Evolutionary conservation across 306 rosid species (phyloP).

Genomic region (Urtica urens): DNA sequence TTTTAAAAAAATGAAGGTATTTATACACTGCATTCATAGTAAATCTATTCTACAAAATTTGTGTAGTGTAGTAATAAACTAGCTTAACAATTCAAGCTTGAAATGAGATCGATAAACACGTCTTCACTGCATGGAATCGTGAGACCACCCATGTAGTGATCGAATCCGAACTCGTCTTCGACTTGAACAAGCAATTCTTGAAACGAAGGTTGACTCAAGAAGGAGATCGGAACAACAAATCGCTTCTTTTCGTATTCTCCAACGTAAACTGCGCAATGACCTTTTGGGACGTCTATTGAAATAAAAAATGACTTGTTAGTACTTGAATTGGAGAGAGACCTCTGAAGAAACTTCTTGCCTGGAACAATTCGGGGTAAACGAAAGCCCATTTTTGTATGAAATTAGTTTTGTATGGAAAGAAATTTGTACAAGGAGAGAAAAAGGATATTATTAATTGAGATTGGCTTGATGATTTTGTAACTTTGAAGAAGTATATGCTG

Average conservation of each 20-base stretch:
- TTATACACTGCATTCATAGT: neutral
- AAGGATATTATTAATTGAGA: no score
- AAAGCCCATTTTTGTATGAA: no score
- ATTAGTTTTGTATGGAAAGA: no score
- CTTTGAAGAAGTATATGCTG: no score
- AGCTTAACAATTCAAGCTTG: neutral
- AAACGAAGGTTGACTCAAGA: conserved; percentile 33
- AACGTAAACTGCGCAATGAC: conserved; percentile 36
- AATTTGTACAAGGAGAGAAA: no score
- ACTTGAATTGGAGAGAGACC: no score
- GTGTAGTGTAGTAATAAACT: neutral
- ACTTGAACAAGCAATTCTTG: conserved; percentile 10
- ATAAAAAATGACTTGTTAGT: no score
- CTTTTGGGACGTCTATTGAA: conserved; percentile 16
- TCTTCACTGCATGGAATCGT: neutral
- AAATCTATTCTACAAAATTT: neutral
- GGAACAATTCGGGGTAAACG: no score
- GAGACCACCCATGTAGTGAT: conserved; percentile 36
- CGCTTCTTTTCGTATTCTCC: conserved; percentile 25
- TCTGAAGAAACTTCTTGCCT: no score
- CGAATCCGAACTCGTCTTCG: neutral
- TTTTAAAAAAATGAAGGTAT: neutral
- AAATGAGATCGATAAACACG: neutral
- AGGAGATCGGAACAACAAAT: conserved; percentile 17
- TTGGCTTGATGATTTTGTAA: no score